Conservation (phyloP, 2,329 filamentous ascomycete species). For the Anisogramma anomala region DNA sequence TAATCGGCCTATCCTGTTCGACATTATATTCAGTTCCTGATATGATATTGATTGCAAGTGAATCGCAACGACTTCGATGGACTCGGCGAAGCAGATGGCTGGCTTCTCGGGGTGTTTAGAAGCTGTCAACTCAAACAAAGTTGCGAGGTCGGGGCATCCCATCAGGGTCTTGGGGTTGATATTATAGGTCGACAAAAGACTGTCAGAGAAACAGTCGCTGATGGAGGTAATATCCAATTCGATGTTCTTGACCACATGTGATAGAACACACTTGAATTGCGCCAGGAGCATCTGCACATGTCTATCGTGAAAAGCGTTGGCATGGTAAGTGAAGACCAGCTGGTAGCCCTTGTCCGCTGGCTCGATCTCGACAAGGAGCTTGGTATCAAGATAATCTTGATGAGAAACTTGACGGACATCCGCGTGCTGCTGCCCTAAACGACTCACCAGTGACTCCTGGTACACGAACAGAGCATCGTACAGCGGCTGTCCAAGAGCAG, state of each 20-base stretch:
- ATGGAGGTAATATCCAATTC: conserved; percentile 19
- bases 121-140: conserved; percentile 44
- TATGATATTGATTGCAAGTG: conserved; percentile 47
- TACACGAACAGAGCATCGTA: conserved; percentile 78
- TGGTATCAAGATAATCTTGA: conserved; percentile 64
- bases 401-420: conserved; percentile 46
- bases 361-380: conserved; percentile 64
- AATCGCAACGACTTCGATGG: conserved; percentile 27
- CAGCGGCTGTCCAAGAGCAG: conserved; percentile 44
- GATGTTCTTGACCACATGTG: conserved; percentile 20
- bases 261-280: conserved; percentile 47
- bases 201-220: conserved; percentile 18
- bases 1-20: conserved; percentile 51
- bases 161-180: conserved; percentile 22
- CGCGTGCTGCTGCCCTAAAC: neutral
- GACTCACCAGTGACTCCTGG: conserved; percentile 56
- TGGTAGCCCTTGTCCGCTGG: conserved; percentile 36
- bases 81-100: conserved; percentile 54
- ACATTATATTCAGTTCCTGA: conserved; percentile 45
- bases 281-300: conserved; percentile 45
- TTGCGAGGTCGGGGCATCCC: conserved; percentile 33
- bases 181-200: conserved; percentile 40
- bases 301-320: conserved; percentile 35
- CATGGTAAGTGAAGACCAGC: conserved; percentile 37
- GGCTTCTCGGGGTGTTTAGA: conserved; percentile 34